A percentile compares a stretch with the other conserved stretches of the same genome.
Conservation (phyloP, 306 rosid genomes). For the Dalbergia cochinchinensis region DNA sequence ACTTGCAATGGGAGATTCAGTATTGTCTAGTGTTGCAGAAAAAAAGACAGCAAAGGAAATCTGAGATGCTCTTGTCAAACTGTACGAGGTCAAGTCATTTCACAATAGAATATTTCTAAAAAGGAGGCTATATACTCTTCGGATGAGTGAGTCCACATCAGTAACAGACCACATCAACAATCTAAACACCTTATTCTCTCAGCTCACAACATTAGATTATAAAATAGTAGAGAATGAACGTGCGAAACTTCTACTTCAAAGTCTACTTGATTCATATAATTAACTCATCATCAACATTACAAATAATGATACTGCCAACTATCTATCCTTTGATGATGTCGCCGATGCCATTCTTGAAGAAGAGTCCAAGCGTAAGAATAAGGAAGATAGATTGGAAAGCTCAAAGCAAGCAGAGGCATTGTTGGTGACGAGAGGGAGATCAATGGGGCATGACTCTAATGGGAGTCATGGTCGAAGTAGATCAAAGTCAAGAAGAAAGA, state of each 20-base stretch:
- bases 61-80: not conserved
- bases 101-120: conserved; percentile 22
- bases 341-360: not conserved
- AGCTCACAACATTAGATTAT: not conserved
- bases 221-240: not conserved
- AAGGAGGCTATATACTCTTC: conserved; percentile 14
- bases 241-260: conserved; percentile 12
- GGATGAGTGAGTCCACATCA: not conserved
- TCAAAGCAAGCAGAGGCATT: too few relatives aligned
- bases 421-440: not conserved
- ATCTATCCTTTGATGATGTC: not conserved
- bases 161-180: not conserved
- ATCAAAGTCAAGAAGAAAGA: not conserved
- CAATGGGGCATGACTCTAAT: not conserved
- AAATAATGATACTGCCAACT: not conserved
- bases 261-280: not conserved
- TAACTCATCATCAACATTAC: not conserved
- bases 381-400: not conserved
- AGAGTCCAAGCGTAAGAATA: not conserved
- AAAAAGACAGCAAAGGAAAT: not conserved
- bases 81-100: conserved; percentile 29
- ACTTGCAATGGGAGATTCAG: not conserved
- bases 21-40: not conserved
- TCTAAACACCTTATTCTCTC: not conserved
- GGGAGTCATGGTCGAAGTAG: not conserved